Evolutionary conservation across 768 basidiomycete genomes (phyloP).

Genomic region (Serendipita vermifera): DNA sequence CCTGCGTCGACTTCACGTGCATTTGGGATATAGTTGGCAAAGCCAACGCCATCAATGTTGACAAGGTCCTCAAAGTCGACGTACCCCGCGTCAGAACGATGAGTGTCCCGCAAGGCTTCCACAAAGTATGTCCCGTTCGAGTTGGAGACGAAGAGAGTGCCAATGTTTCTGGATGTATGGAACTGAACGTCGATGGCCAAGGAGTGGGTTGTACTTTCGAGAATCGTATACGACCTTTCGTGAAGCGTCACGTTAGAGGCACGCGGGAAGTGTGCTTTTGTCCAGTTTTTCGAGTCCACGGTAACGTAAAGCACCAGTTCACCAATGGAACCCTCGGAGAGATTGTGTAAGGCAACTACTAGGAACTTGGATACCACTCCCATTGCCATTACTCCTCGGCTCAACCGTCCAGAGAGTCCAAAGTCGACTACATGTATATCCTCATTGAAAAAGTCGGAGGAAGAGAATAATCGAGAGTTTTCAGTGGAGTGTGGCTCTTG

Average conservation of each 20-base stretch:
- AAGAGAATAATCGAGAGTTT: constrained; percentile 60
- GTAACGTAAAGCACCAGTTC: constrained; percentile 82
- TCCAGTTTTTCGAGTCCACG: constrained; percentile 72
- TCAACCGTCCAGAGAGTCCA: constrained; percentile 65
- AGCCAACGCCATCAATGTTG: constrained; percentile 78
- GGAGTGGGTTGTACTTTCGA: constrained; percentile 88
- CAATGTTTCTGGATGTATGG: constrained; percentile 41
- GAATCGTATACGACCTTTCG: constrained; percentile 91
- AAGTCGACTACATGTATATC: constrained; percentile 66
- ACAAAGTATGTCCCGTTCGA: constrained; percentile 94
- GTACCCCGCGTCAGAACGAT: constrained; percentile 74
- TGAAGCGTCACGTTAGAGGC: constrained; percentile 61
- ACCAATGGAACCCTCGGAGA: constrained; percentile 38
- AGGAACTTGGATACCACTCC: constrained; percentile 89
- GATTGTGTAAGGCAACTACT: constrained; percentile 75
- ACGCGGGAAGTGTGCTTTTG: constrained; percentile 86
- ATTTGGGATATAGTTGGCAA: constrained; percentile 80
- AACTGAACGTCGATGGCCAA: constrained; percentile 88
- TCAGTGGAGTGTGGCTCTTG: not conserved
- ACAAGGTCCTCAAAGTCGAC: constrained; percentile 88
- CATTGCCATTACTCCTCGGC: constrained; percentile 81
- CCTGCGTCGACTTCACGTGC: constrained; percentile 69
- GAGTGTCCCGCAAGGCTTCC: constrained; percentile 81
- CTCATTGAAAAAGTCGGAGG: constrained; percentile 66
- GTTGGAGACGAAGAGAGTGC: constrained; percentile 91